A percentile compares a stretch with the other conserved stretches of the same genome.
These are phyloP conservation scores for Ulota crispa DNA, from an alignment of 225 moss, liverwort and hornwort genomes.

Conservation along the genomic window DNA sequence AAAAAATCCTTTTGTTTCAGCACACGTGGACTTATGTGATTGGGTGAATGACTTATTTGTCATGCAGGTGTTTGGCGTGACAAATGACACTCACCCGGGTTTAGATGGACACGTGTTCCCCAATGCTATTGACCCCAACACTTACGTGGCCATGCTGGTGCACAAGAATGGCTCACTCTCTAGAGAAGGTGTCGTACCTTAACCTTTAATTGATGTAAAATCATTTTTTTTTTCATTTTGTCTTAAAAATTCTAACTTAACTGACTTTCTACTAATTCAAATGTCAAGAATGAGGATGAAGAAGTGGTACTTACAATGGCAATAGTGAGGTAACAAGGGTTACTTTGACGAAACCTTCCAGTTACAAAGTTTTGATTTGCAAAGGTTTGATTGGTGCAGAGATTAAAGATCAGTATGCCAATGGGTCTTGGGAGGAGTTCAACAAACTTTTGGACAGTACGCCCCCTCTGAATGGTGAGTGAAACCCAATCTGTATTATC, in stretches of 20 bases:
- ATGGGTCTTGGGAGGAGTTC: conserved; percentile 81
- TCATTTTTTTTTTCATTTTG: neutral
- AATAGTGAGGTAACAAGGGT: neutral
- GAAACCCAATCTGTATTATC: no score
- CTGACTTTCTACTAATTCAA: neutral
- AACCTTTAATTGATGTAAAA: neutral
- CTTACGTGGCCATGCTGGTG: conserved; percentile 83
- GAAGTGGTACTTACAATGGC: neutral
- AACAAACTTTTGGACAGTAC: conserved; percentile 61
- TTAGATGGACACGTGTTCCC: conserved; percentile 87
- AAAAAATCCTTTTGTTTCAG: neutral
- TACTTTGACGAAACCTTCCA: no score
- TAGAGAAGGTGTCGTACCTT: conserved; percentile 65
- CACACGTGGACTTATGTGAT: neutral
- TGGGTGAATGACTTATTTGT: neutral
- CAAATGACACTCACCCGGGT: conserved; percentile 67
- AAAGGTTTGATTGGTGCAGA: conserved; percentile 39
- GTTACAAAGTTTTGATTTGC: no score
- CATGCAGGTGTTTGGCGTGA: conserved; percentile 83
- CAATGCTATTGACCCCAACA: conserved; percentile 77
- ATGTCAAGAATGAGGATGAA: neutral
- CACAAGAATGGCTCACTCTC: conserved; percentile 96
- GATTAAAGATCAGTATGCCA: conserved; percentile 63
- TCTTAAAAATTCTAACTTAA: neutral
- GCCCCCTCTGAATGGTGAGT: conserved; percentile 74